Conservation (phyloP, 768 basidiomycete species). For the Mycena venus region DNA sequence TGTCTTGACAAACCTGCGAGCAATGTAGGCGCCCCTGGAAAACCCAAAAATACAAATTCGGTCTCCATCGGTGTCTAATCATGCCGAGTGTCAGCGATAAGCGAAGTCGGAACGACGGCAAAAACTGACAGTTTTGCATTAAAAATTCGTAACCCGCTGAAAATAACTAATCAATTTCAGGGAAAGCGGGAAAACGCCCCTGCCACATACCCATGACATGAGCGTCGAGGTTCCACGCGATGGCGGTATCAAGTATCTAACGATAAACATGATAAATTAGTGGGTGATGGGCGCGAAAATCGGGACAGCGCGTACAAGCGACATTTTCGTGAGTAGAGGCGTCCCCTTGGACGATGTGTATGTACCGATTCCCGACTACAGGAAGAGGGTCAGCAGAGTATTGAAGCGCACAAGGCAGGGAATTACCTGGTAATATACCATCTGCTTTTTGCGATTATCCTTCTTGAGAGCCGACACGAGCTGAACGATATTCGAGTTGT, state of each 20-base stretch:
- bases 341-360: conserved; percentile 57
- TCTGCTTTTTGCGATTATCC: conserved; percentile 63
- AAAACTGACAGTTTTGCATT: conserved; percentile 66
- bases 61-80: conserved; percentile 63
- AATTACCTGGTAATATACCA: conserved; percentile 70
- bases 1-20: conserved; percentile 54
- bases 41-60: conserved; percentile 78
- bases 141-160: conserved; percentile 69
- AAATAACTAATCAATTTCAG: not conserved
- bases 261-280: not conserved
- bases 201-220: conserved; percentile 62
- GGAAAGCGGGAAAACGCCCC: not conserved
- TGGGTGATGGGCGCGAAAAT: not conserved
- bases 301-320: conserved; percentile 47
- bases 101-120: no score
- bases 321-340: conserved; percentile 51
- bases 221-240: conserved; percentile 62
- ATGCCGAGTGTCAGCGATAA: not conserved
- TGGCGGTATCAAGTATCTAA: conserved; percentile 61
- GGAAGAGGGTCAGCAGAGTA: conserved; percentile 20
- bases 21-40: conserved; percentile 76
- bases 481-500: conserved; percentile 70
- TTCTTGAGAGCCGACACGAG: conserved; percentile 66
- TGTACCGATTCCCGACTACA: conserved; percentile 66
- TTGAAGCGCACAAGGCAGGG: not conserved